Conservation (phyloP, 768 basidiomycete species). For the Suillus bovinus region DNA sequence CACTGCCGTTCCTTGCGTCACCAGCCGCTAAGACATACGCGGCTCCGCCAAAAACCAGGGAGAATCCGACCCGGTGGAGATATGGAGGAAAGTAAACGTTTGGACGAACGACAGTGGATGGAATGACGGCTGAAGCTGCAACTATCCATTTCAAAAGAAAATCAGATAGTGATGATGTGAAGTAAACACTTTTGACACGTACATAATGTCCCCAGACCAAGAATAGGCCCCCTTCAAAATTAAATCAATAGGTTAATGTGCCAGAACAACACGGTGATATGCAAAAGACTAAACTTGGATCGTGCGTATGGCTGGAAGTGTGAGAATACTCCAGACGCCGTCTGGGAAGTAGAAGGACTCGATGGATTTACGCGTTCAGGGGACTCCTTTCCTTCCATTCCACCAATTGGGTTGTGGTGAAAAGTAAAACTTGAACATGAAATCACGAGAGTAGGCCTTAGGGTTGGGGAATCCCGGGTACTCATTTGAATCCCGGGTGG, state of each 20-base stretch:
- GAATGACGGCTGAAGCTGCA: slow-evolving; percentile 35
- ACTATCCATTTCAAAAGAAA: slow-evolving; percentile 26
- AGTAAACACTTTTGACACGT: slow-evolving; percentile 14
- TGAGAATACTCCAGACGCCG: slow-evolving; percentile 26
- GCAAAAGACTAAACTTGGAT: slow-evolving; percentile 30
- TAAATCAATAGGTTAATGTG: background rate
- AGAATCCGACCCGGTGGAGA: slow-evolving; percentile 44
- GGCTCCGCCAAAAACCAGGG: slow-evolving; percentile 43
- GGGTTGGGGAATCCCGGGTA: background rate
- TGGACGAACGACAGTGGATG: slow-evolving; percentile 31
- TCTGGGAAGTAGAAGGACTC: slow-evolving; percentile 9
- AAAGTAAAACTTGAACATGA: background rate
- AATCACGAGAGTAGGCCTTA: background rate
- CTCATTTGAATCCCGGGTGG: background rate
- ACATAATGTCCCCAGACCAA: slow-evolving; percentile 37
- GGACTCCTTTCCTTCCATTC: background rate
- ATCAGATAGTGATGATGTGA: background rate
- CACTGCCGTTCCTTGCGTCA: slow-evolving; percentile 45
- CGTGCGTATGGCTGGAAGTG: slow-evolving; percentile 29
- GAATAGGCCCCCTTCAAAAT: slow-evolving; percentile 27
- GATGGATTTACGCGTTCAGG: background rate
- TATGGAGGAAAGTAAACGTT: slow-evolving; percentile 40
- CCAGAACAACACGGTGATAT: slow-evolving; percentile 18
- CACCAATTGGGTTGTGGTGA: background rate
- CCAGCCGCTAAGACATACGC: slow-evolving; percentile 43